Percentiles rank a stretch among this genome's conserved stretches.
These are phyloP conservation scores for Effrenium voratum DNA, from an alignment of 73 alveolate species.

Conservation along the genomic window DNA sequence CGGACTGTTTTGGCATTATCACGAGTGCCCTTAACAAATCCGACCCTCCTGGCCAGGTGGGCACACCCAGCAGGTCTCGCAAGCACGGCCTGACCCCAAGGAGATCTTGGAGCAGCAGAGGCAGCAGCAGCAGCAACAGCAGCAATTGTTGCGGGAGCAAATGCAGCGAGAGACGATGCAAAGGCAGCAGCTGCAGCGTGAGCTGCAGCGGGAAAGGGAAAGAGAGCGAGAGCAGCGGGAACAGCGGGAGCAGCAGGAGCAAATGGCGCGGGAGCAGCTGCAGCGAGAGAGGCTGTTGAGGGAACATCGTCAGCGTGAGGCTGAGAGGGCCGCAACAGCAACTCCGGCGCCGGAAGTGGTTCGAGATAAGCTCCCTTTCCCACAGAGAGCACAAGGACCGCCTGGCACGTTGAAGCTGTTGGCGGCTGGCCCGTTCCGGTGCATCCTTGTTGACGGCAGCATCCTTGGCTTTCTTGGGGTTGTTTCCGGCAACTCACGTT, in stretches of 20 bases:
- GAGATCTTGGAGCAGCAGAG: not conserved
- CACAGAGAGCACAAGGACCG: constrained; percentile 22
- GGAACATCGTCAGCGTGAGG: not conserved
- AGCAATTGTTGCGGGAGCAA: not conserved
- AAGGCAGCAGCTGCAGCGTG: not conserved
- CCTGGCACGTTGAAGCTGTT: too few relatives aligned
- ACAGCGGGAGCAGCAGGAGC: constrained; percentile 26
- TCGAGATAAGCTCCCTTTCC: constrained; percentile 9
- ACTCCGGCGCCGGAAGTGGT: not conserved
- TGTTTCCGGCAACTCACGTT: too few relatives aligned
- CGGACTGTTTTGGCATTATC: too few relatives aligned
- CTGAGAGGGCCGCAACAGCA: too few relatives aligned
- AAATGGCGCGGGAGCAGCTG: not conserved
- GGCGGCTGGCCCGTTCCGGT: too few relatives aligned
- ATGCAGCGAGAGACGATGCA: not conserved
- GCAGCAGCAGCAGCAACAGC: not conserved
- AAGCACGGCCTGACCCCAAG: not conserved
- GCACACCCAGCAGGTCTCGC: too few relatives aligned
- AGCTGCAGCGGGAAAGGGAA: not conserved
- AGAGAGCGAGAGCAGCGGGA: not conserved
- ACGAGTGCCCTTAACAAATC: too few relatives aligned
- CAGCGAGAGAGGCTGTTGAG: not conserved
- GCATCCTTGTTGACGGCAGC: too few relatives aligned
- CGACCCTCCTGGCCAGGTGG: too few relatives aligned
- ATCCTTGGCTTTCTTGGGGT: too few relatives aligned